Percentiles rank a stretch among this genome's conserved stretches.
phyloP scores from a whole-genome alignment of 768 basidiomycete species.

The Strobilomyces confusus region DNA sequence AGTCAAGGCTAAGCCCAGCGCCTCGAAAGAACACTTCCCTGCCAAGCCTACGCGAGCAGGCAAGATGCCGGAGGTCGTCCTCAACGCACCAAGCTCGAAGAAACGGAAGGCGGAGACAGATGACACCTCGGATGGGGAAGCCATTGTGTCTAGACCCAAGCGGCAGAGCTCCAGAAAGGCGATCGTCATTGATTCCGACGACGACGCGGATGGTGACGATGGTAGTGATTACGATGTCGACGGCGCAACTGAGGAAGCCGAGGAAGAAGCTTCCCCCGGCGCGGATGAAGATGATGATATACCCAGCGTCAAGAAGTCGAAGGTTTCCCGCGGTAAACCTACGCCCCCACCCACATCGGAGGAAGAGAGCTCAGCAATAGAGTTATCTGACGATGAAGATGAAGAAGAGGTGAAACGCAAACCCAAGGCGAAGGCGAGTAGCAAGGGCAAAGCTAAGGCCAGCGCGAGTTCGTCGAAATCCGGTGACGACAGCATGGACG shows the following conservation, averaged over 20 bases:
- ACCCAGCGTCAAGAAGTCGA: slow-evolving; percentile 20
- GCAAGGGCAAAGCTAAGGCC: slow-evolving; percentile 22
- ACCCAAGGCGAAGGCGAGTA: slow-evolving; percentile 16
- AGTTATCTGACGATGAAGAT: slow-evolving; percentile 23
- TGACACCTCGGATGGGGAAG: slow-evolving; percentile 29
- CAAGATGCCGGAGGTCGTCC: slow-evolving; percentile 54
- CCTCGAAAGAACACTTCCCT: slow-evolving; percentile 22
- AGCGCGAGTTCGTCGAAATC: slow-evolving; percentile 31
- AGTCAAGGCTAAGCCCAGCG: slow-evolving; percentile 9
- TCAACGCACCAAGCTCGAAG: slow-evolving; percentile 31
- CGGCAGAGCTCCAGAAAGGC: slow-evolving; percentile 37
- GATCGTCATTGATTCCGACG: slow-evolving; percentile 51
- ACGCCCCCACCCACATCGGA: slow-evolving; percentile 31
- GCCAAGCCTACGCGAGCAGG: slow-evolving; percentile 36
- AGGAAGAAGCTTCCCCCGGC: slow-evolving; percentile 23
- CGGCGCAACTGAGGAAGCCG: slow-evolving; percentile 36
- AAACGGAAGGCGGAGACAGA: slow-evolving; percentile 17
- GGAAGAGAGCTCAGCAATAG: slow-evolving; percentile 25
- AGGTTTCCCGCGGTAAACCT: slow-evolving; percentile 20
- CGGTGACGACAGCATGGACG: slow-evolving; percentile 51
- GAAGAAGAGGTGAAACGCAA: slow-evolving; percentile 32
- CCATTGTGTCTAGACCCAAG: slow-evolving; percentile 31
- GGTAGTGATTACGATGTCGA: slow-evolving; percentile 32
- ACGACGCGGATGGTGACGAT: slow-evolving; percentile 35
- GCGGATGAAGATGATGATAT: slow-evolving; percentile 26